These are phyloP conservation scores for Parachlorella kessleri DNA, from an alignment of 139 green algal genomes.

Conservation along the genomic window DNA sequence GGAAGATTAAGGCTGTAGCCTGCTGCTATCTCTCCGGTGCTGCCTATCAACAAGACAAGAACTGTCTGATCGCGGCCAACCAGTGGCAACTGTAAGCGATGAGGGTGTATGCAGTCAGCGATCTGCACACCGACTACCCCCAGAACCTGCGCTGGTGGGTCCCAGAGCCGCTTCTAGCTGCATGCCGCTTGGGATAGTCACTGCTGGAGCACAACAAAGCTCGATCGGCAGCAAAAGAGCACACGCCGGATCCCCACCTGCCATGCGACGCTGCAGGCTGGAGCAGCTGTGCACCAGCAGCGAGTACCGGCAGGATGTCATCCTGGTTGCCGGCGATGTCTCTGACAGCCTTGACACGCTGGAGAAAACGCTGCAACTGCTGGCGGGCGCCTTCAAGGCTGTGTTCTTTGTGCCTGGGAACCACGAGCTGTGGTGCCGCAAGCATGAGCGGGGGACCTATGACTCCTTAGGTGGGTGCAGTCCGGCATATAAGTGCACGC, in stretches of 20 bases:
- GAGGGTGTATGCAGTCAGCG: constrained; percentile 62
- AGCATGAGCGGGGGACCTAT: constrained; percentile 11
- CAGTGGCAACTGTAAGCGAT: no score
- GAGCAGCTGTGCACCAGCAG: background rate
- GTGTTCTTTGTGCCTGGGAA: constrained; percentile 80
- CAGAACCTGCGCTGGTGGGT: constrained; percentile 67
- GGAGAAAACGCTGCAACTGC: constrained; percentile 45
- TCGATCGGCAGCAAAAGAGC: background rate
- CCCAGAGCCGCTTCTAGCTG: background rate
- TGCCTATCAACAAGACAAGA: no score
- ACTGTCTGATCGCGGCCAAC: no score
- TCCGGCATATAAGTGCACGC: background rate
- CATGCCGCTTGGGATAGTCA: no score
- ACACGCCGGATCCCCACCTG: background rate
- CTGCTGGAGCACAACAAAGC: background rate
- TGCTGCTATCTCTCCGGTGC: no score
- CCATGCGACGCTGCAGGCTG: background rate
- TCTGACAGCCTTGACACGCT: constrained; percentile 61
- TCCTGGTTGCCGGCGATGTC: constrained; percentile 81
- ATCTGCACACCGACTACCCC: constrained; percentile 77
- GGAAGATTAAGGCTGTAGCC: no score
- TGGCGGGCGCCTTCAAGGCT: constrained; percentile 45
- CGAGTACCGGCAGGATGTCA: constrained; percentile 33
- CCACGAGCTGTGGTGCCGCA: constrained; percentile 76
- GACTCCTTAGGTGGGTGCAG: constrained; percentile 35